These are phyloP conservation scores for Tolypocladium sp. DNA, from an alignment of 2,329 filamentous ascomycete genomes.

Conservation along the genomic window DNA sequence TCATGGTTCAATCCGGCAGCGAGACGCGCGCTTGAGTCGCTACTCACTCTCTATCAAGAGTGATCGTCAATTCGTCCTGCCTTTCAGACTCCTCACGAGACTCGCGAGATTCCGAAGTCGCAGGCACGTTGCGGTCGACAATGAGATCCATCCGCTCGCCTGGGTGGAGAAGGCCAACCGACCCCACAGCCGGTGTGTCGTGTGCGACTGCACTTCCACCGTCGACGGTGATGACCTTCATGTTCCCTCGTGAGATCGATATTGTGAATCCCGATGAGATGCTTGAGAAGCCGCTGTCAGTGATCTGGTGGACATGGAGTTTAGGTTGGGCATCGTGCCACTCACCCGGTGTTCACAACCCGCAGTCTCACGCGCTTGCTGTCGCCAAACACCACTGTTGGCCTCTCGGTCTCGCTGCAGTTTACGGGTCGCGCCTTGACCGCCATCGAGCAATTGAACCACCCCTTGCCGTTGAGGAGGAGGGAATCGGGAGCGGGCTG, in stretches of 20 bases:
- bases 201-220: slow-evolving; percentile 6
- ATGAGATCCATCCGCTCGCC: slow-evolving; percentile 12
- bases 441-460: slow-evolving; percentile 11
- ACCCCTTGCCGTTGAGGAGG: slow-evolving; percentile 25
- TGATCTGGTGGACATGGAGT: neutral
- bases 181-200: slow-evolving; percentile 4
- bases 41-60: slow-evolving; percentile 8
- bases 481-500: slow-evolving; percentile 28
- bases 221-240: slow-evolving; percentile 10
- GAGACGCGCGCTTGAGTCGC: neutral
- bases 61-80: neutral
- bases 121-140: neutral
- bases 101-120: neutral
- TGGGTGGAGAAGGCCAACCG: slow-evolving; percentile 11
- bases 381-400: slow-evolving; percentile 3
- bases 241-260: neutral
- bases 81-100: neutral
- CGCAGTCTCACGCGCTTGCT: slow-evolving; percentile 6
- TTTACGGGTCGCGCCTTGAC: slow-evolving; percentile 6
- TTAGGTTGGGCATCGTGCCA: neutral
- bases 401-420: slow-evolving; percentile 4
- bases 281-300: neutral
- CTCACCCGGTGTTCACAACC: slow-evolving; percentile 10
- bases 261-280: slow-evolving; percentile 5
- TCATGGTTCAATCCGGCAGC: neutral